Conservation (phyloP, 1,284 basidiomycete genomes). For the Puccinia coronata region DNA sequence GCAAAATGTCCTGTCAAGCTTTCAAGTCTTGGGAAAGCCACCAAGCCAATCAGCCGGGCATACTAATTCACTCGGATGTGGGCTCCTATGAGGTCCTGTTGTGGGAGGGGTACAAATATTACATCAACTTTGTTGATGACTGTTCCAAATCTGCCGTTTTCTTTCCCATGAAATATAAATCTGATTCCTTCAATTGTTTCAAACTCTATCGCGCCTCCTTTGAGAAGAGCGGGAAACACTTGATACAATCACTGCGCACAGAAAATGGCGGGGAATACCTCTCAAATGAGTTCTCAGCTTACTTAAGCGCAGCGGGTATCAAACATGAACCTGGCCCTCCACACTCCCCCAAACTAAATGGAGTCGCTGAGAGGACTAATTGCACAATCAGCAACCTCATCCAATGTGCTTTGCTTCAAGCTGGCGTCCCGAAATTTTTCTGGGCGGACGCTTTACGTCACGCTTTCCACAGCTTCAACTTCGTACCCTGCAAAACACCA, state of each 20-base stretch:
- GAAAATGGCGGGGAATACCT: too few species aligned
- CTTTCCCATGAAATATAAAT: slow-evolving; percentile 17
- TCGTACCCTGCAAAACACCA: background rate
- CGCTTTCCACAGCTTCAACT: background rate
- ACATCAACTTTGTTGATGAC: slow-evolving; percentile 1
- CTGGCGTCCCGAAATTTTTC: too few species aligned
- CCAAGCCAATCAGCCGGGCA: background rate
- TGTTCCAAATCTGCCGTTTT: background rate
- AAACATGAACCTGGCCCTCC: background rate
- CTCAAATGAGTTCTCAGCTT: too few species aligned
- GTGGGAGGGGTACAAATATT: background rate
- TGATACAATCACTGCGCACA: background rate
- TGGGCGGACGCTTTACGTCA: background rate
- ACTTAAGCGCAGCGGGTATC: background rate
- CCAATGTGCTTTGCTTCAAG: background rate
- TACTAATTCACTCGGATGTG: background rate
- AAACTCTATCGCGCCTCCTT: background rate
- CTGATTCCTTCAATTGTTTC: background rate
- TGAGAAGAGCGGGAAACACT: background rate
- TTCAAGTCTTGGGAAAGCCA: background rate
- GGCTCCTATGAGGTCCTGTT: background rate
- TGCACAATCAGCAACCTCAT: background rate
- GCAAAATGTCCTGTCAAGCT: background rate
- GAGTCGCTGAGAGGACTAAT: too few species aligned
- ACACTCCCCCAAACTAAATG: too few species aligned